A percentile compares a stretch with the other conserved stretches of the same genome.
phyloP scores from a whole-genome alignment of 2,329 filamentous ascomycete genomes.

The Mycosphaerella sp. region DNA sequence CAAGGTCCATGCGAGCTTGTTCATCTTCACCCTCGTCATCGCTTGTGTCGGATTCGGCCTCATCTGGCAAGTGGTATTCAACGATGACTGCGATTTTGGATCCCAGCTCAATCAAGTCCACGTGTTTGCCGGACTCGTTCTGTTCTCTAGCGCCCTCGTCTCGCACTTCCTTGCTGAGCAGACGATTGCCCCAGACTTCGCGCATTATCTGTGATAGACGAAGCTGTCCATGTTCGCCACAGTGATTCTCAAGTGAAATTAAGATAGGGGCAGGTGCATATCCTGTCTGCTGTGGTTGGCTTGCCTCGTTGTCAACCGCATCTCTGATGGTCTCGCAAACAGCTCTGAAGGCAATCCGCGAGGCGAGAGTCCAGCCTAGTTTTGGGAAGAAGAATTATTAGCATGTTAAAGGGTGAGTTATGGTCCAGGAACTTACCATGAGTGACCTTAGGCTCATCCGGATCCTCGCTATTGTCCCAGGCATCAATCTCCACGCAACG shows the following conservation, averaged over 20 bases:
- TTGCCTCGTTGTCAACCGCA: conserved; percentile 53
- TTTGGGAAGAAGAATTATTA: not conserved
- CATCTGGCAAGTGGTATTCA: conserved; percentile 56
- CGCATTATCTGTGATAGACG: conserved; percentile 58
- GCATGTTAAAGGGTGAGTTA: not conserved
- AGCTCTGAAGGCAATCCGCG: conserved; percentile 56
- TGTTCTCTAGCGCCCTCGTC: conserved; percentile 53
- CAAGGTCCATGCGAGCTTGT: conserved; percentile 41
- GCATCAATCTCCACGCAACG: conserved; percentile 69
- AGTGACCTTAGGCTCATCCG: conserved; percentile 61
- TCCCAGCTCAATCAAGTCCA: conserved; percentile 53
- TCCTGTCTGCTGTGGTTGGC: conserved; percentile 38
- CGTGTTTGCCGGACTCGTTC: conserved; percentile 47
- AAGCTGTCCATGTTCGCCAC: conserved; percentile 51
- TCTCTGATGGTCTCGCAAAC: conserved; percentile 62
- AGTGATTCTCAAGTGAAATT: conserved; percentile 63
- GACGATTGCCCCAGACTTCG: conserved; percentile 55
- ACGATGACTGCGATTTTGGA: conserved; percentile 62
- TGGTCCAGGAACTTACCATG: conserved; percentile 43
- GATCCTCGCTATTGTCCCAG: conserved; percentile 58
- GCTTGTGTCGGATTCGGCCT: conserved; percentile 40
- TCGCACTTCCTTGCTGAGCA: conserved; percentile 53
- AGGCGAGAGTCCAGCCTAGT: conserved; percentile 54
- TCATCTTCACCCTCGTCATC: conserved; percentile 33
- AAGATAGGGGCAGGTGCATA: conserved; percentile 52